phyloP scores from a whole-genome alignment of 108 stramenopile species.

The Skeletonema marinoi region DNA sequence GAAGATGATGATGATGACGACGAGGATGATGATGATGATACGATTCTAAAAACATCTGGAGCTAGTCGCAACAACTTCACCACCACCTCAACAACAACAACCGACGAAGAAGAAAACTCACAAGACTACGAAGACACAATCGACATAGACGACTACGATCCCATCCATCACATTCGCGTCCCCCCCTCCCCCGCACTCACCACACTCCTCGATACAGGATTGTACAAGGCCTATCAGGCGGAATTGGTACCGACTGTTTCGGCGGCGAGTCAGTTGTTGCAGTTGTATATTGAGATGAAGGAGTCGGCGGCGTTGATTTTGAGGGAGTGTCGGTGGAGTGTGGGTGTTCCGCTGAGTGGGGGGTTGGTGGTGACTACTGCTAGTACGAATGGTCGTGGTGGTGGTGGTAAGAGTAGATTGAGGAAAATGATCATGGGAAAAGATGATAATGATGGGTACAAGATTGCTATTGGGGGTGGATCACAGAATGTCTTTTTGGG shows the following conservation, averaged over 20 bases:
- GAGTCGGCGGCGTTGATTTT: constrained; percentile 33
- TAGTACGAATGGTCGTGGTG: not conserved
- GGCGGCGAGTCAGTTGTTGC: constrained; percentile 57
- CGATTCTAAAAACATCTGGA: too few relatives aligned
- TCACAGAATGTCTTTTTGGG: constrained; percentile 12
- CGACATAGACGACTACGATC: not conserved
- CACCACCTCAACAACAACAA: not conserved
- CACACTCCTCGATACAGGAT: constrained; percentile 78
- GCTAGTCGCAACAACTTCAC: too few relatives aligned
- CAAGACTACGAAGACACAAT: not conserved
- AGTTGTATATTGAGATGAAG: constrained; percentile 38
- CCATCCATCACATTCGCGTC: not conserved
- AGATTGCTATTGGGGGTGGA: not conserved
- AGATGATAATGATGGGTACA: not conserved
- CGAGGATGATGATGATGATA: not conserved
- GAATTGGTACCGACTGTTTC: constrained; percentile 72
- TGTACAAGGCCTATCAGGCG: constrained; percentile 73
- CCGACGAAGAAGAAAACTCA: not conserved
- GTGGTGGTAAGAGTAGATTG: too few relatives aligned
- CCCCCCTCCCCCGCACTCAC: constrained; percentile 62
- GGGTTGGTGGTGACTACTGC: not conserved
- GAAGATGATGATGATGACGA: not conserved
- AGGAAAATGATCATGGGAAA: too few relatives aligned
- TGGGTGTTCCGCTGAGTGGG: constrained; percentile 28
- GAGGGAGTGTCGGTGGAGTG: constrained; percentile 38